phyloP scores from a whole-genome alignment of 805 yeast genomes.

The Torulaspora delbrueckii region DNA sequence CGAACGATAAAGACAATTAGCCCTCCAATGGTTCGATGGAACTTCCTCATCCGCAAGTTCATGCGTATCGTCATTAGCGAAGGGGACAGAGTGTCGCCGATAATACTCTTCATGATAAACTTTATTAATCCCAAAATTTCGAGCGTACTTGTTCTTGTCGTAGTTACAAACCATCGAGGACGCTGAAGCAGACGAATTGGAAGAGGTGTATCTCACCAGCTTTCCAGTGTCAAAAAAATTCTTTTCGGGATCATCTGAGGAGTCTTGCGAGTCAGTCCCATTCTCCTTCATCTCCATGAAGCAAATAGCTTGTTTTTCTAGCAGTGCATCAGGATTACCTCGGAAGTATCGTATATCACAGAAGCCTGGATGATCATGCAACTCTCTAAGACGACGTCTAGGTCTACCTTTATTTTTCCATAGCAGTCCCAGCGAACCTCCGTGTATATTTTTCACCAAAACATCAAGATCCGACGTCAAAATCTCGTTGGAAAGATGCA shows the following conservation, averaged over 20 bases:
- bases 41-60: constrained; percentile 3
- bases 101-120: constrained; percentile 26
- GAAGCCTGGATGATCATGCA: constrained; percentile 16
- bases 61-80: constrained; percentile 11
- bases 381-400: constrained; percentile 22
- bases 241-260: constrained; percentile 13
- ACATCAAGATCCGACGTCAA: constrained; percentile 38
- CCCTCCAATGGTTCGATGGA: not conserved
- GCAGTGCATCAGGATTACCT: constrained; percentile 24
- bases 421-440: constrained; percentile 38
- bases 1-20: constrained; percentile 16
- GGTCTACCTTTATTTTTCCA: constrained; percentile 51
- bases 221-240: constrained; percentile 11
- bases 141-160: constrained; percentile 20
- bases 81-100: constrained; percentile 28
- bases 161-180: constrained; percentile 28
- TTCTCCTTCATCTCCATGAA: constrained; percentile 11
- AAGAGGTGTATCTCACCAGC: constrained; percentile 15
- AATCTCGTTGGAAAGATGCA: constrained; percentile 36
- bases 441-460: constrained; percentile 29
- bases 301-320: constrained; percentile 14
- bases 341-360: constrained; percentile 15
- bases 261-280: constrained; percentile 9
- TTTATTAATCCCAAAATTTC: constrained; percentile 16
- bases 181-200: constrained; percentile 21